Percentiles rank a stretch among this genome's conserved stretches.
phyloP scores from a whole-genome alignment of 192 early-diverging fungal species.

The Backusella parvicylindrica region DNA sequence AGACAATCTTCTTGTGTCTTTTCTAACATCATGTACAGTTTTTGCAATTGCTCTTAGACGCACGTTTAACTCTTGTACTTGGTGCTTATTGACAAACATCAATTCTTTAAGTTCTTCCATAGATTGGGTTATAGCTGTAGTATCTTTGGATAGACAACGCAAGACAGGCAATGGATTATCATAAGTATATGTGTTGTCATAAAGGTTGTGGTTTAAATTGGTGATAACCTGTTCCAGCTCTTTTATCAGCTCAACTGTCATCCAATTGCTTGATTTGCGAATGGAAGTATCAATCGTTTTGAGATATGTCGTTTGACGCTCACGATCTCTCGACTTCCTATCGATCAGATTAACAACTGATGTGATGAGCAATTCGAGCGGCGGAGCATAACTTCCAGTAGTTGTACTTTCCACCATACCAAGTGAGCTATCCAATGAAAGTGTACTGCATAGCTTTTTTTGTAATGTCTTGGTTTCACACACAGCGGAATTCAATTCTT shows the following conservation, averaged over 20 bases:
- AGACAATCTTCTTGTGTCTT: conserved; percentile 5
- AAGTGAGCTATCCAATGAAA: background rate
- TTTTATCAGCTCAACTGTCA: conserved; percentile 6
- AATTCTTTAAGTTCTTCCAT: conserved; percentile 26
- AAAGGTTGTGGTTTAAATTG: background rate
- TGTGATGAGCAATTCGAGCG: conserved; percentile 18
- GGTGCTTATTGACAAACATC: conserved; percentile 29
- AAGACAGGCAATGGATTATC: conserved; percentile 15
- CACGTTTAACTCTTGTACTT: conserved; percentile 16
- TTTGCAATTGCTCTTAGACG: conserved; percentile 12
- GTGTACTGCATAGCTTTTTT: conserved; percentile 20
- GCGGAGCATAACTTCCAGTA: conserved; percentile 12
- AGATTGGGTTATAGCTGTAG: conserved; percentile 7
- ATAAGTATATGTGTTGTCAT: background rate
- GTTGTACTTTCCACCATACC: background rate
- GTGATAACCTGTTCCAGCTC: conserved; percentile 6
- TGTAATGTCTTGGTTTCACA: conserved; percentile 30
- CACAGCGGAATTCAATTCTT: conserved; percentile 18
- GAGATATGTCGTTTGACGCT: conserved; percentile 15
- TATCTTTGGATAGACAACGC: conserved; percentile 1
- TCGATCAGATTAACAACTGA: conserved; percentile 7
- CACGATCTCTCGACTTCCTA: conserved; percentile 18
- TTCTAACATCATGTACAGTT: conserved; percentile 26
- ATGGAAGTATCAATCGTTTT: conserved; percentile 16
- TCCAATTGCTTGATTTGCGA: conserved; percentile 7